Conservation (phyloP, 2,329 filamentous ascomycete species). For the Penicillium sp. region DNA sequence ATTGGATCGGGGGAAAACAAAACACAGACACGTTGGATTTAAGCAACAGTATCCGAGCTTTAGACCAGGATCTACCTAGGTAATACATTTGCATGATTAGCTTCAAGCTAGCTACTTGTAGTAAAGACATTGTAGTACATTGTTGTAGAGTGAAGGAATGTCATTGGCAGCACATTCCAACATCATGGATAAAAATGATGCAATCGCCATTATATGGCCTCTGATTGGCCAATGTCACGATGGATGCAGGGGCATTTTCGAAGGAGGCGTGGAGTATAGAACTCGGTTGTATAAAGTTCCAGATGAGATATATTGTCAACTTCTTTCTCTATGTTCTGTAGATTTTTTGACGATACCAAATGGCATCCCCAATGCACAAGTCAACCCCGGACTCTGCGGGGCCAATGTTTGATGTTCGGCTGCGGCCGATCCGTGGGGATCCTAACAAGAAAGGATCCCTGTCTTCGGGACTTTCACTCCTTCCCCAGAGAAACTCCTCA, state of each 20-base stretch:
- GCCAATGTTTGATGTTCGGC: constrained; percentile 7
- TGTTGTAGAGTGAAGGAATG: background rate
- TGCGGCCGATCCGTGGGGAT: constrained; percentile 12
- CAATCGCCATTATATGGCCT: constrained; percentile 8
- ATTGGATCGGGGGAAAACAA: background rate
- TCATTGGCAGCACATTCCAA: constrained; percentile 12
- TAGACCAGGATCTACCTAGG: background rate
- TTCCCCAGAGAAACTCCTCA: background rate
- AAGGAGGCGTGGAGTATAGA: background rate
- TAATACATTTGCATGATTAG: background rate
- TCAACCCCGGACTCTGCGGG: background rate
- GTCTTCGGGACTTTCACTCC: background rate
- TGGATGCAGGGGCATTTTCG: background rate
- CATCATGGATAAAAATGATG: constrained; percentile 13
- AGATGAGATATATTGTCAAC: background rate
- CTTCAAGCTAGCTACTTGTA: background rate
- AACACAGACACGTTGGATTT: background rate
- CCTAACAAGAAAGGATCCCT: constrained; percentile 1
- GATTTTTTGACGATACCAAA: background rate
- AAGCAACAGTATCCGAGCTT: background rate
- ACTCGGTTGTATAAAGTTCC: background rate
- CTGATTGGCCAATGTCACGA: constrained; percentile 6
- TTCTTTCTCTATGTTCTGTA: background rate
- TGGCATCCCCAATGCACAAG: background rate
- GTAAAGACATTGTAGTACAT: background rate